phyloP scores from a whole-genome alignment of 495 filamentous ascomycete species.

The Penicillium psychrofluorescens region DNA sequence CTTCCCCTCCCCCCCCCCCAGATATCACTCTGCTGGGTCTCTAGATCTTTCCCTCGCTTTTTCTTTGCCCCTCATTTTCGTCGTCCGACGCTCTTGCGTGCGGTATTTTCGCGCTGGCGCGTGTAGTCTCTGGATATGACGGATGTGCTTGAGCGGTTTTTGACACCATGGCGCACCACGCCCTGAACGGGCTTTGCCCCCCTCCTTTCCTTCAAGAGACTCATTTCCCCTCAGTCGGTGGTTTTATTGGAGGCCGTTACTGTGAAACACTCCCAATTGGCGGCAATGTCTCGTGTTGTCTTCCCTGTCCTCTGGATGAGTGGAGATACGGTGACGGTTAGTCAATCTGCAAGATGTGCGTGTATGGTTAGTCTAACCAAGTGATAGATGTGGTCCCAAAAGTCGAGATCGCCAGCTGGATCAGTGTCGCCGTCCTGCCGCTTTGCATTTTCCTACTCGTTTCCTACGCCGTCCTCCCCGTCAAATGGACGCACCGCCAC shows the following conservation, averaged over 20 bases:
- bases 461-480: constrained; percentile 75
- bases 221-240: constrained; percentile 51
- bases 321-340: constrained; percentile 76
- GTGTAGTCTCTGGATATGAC: constrained; percentile 16
- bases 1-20: background rate
- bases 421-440: constrained; percentile 67
- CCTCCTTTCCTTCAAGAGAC: constrained; percentile 56
- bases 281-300: constrained; percentile 57
- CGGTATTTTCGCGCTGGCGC: constrained; percentile 21
- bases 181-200: constrained; percentile 47
- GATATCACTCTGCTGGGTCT: background rate
- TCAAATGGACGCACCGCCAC: constrained; percentile 86
- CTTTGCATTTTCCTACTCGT: constrained; percentile 70
- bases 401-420: constrained; percentile 62
- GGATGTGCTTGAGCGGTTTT: constrained; percentile 2
- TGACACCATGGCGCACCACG: constrained; percentile 16
- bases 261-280: constrained; percentile 46
- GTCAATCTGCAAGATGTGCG: constrained; percentile 8
- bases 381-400: constrained; percentile 54
- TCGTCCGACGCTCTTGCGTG: background rate
- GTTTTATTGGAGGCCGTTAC: constrained; percentile 61
- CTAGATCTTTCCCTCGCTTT: background rate
- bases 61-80: background rate
- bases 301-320: constrained; percentile 81
- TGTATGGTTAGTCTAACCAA: constrained; percentile 8